Evolutionary conservation across 345 rosid species (phyloP), one percentile per base, ranked within the genome.

Genomic region (Brassica napus): DNA sequence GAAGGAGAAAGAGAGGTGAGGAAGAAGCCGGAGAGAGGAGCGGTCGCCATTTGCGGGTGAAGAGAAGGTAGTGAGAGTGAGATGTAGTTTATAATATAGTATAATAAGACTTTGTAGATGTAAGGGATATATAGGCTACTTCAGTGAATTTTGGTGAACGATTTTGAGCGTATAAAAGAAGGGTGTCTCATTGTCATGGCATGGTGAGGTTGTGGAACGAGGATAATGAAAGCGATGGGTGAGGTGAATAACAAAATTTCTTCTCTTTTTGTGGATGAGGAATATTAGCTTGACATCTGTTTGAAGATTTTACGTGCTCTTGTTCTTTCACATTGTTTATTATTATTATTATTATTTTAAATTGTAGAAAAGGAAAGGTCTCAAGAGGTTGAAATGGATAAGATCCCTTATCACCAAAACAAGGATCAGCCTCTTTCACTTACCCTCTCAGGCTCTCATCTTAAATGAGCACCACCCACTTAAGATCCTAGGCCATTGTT

Each of bases 181-280:
- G 8, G 60, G 34, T 49, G 54, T 74, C 35, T 66, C 69, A 47
- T 74, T 71, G 60, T 23, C 15, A 54, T 69, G 60, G 31, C 15
- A 54, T 69, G 42, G 72, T 58, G 62, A 54, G 69, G 28, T n/a
- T 49, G 18, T 49, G 57, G 57, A 49, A 74, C 21, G 47, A 66
- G 30, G 87, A 86, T 87, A 84, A 83, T 5, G 96, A 94, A 87
- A 91, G 89, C 85, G 95, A 94, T 75, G 83, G 90, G 85, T 82
- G 77, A 21, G 79, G 83, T 72, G 77, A 83, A 86, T 30, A 81
- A 68, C 71, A 57, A 57, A 82, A 79, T 88, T 86, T 84, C 86
- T 82, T 14, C 68, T 37, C 35, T 35, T 63, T 47, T 73, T 86
- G 86, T 66, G 83, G 96, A 92, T 94, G 80, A 89, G 88, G 87